A percentile compares a stretch with the other conserved stretches of the same genome.
These are phyloP conservation scores for Plasmodium vinckei DNA, from an alignment of 169 alveolate species.

Conservation along the genomic window DNA sequence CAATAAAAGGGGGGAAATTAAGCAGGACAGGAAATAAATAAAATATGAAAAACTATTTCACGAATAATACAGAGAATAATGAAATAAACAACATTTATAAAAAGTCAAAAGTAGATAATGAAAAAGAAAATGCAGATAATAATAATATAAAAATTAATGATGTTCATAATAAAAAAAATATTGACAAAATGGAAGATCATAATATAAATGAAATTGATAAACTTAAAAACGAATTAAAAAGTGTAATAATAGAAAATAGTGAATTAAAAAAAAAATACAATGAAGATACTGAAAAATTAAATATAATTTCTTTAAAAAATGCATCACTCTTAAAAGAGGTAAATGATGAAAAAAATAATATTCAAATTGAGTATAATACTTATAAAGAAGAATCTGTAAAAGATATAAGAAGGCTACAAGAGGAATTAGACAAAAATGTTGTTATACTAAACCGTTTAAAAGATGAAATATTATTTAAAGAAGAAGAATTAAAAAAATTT, in stretches of 20 bases:
- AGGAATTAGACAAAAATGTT: slow-evolving; percentile 73
- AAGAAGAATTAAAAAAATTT: slow-evolving; percentile 72
- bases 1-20: background rate
- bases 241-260: slow-evolving; percentile 50
- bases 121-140: background rate
- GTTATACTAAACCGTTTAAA: slow-evolving; percentile 61
- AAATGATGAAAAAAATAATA: slow-evolving; percentile 40
- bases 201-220: slow-evolving; percentile 67
- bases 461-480: slow-evolving; percentile 73
- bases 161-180: background rate
- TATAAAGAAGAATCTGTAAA: slow-evolving; percentile 69
- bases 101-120: background rate
- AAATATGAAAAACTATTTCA: slow-evolving; percentile 13
- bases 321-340: slow-evolving; percentile 33
- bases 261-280: slow-evolving; percentile 57
- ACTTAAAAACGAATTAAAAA: slow-evolving; percentile 56
- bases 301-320: slow-evolving; percentile 50
- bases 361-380: slow-evolving; percentile 38
- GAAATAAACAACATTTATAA: slow-evolving; percentile 7
- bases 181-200: slow-evolving; percentile 36
- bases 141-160: background rate
- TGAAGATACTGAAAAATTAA: slow-evolving; percentile 71
- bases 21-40: background rate
- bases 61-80: slow-evolving; percentile 19
- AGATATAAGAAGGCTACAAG: slow-evolving; percentile 74